These are phyloP conservation scores for Lasiodiplodia gonubiensis DNA, from an alignment of 2,329 filamentous ascomycete genomes.

Conservation along the genomic window DNA sequence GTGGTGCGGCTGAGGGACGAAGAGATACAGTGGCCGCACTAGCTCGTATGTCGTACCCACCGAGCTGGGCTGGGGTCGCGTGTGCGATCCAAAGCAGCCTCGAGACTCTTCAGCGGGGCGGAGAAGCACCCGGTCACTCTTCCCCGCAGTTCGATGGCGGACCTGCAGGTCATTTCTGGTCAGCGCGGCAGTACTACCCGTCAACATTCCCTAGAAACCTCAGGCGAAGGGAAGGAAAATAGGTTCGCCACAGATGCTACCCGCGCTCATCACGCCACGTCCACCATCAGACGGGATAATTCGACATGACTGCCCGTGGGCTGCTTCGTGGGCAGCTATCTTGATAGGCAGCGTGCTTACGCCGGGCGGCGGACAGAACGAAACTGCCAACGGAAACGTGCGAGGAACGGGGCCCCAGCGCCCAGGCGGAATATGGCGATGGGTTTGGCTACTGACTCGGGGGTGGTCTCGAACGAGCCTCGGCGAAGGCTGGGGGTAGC, in stretches of 20 bases:
- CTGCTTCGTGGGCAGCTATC: not conserved
- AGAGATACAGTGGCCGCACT: not conserved
- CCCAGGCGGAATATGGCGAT: not conserved
- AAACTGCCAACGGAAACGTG: constrained; percentile 20
- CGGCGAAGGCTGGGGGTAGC: constrained; percentile 10
- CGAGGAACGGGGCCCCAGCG: not conserved
- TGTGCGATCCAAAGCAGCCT: not conserved
- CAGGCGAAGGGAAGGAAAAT: not conserved
- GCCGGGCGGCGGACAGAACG: constrained; percentile 5
- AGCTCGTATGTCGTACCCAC: not conserved
- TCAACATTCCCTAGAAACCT: not conserved
- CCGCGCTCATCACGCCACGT: constrained; percentile 1
- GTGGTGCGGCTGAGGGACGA: constrained; percentile 7
- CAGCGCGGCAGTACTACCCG: not conserved
- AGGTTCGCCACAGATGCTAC: no score
- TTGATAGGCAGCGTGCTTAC: constrained; percentile 5
- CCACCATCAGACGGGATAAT: not conserved
- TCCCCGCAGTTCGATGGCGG: not conserved
- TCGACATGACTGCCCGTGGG: not conserved
- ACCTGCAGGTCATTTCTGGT: constrained; percentile 11
- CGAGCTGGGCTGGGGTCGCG: constrained; percentile 6
- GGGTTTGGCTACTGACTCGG: not conserved
- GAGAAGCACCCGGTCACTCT: not conserved
- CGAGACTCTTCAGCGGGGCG: not conserved
- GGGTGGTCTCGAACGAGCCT: constrained; percentile 9